Conservation (phyloP, 768 basidiomycete genomes). For the Sporobolomyces roseus region DNA sequence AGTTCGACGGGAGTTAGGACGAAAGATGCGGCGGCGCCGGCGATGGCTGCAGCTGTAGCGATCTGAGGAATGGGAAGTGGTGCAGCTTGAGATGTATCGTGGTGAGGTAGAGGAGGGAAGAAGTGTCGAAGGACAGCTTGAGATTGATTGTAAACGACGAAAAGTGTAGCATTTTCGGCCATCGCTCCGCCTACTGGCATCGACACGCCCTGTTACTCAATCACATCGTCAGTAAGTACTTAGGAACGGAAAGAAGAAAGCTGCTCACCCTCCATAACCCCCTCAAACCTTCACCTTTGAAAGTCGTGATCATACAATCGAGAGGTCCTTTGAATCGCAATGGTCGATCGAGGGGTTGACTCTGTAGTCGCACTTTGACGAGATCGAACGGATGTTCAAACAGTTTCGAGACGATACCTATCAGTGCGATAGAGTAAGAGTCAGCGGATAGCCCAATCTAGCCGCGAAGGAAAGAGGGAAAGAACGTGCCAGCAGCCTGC, state of each 20-base stretch:
- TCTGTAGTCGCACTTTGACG: constrained; percentile 87
- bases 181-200: constrained; percentile 88
- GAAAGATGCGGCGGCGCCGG: constrained; percentile 80
- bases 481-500: constrained; percentile 34
- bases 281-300: constrained; percentile 69
- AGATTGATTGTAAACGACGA: constrained; percentile 75
- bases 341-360: constrained; percentile 71
- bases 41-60: constrained; percentile 75
- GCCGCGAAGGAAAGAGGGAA: not conserved
- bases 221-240: not conserved
- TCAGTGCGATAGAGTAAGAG: constrained; percentile 43
- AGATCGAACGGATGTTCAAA: constrained; percentile 92
- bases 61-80: constrained; percentile 65
- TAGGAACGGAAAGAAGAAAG: constrained; percentile 38
- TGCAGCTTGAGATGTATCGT: constrained; percentile 15
- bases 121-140: constrained; percentile 48
- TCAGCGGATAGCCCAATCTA: not conserved
- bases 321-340: constrained; percentile 76
- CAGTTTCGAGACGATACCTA: constrained; percentile 81
- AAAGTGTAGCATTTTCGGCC: constrained; percentile 83
- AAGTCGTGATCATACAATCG: constrained; percentile 81
- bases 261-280: constrained; percentile 78
- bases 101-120: constrained; percentile 46
- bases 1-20: constrained; percentile 92
- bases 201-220: constrained; percentile 66